phyloP scores from a whole-genome alignment of 768 basidiomycete genomes.

The Filobasidium floriforme region DNA sequence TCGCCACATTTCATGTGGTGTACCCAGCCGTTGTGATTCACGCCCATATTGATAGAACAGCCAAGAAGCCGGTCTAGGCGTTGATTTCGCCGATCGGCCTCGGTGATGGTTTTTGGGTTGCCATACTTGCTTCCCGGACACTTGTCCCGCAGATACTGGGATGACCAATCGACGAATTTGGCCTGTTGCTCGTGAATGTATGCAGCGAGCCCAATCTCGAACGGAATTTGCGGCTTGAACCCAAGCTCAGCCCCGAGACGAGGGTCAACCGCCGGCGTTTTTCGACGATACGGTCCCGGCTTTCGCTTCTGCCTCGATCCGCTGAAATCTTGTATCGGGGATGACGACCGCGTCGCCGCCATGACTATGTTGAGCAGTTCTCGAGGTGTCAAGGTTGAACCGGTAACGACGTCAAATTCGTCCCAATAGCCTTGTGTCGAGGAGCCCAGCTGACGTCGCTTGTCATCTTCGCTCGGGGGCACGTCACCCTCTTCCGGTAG shows the following conservation, averaged over 20 bases:
- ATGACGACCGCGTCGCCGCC: conserved; percentile 31
- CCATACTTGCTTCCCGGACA: conserved; percentile 27
- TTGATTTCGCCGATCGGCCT: conserved; percentile 33
- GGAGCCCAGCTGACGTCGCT: neutral
- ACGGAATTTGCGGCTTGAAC: conserved; percentile 29
- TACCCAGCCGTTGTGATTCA: conserved; percentile 37
- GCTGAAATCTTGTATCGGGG: conserved; percentile 30
- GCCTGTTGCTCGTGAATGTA: conserved; percentile 27
- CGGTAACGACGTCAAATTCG: conserved; percentile 36
- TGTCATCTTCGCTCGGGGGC: neutral
- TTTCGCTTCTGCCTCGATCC: neutral
- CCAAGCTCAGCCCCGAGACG: conserved; percentile 22
- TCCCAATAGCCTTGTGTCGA: conserved; percentile 14
- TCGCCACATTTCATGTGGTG: conserved; percentile 35
- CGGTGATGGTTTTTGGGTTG: conserved; percentile 9
- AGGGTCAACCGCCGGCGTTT: conserved; percentile 15
- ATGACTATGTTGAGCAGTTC: conserved; percentile 36
- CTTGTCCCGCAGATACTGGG: conserved; percentile 24
- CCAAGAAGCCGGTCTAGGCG: conserved; percentile 34
- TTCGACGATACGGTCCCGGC: conserved; percentile 5
- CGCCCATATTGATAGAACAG: conserved; percentile 38
- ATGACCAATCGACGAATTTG: conserved; percentile 28
- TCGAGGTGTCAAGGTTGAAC: conserved; percentile 26
- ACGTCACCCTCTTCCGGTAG: neutral
- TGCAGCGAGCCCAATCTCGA: conserved; percentile 33